A percentile compares a stretch with the other conserved stretches of the same genome.
phyloP scores from a whole-genome alignment of 768 basidiomycete genomes.

The Sarcomyxa edulis region DNA sequence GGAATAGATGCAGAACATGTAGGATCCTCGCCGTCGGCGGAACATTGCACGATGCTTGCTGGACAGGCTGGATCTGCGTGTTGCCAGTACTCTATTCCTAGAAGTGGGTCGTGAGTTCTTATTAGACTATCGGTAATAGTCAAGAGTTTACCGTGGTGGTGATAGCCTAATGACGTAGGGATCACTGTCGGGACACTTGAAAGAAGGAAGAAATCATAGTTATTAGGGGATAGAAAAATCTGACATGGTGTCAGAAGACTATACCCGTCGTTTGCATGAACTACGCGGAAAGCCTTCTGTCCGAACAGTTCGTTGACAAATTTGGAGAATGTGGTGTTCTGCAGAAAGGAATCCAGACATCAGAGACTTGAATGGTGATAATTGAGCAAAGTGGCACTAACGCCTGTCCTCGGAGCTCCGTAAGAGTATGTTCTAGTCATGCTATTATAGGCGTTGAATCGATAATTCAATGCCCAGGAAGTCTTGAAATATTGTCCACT shows the following conservation, averaged over 20 bases:
- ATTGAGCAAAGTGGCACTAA: conserved; percentile 14
- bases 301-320: conserved; percentile 39
- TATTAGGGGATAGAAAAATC: not conserved
- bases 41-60: conserved; percentile 16
- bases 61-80: conserved; percentile 18
- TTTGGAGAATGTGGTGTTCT: conserved; percentile 43
- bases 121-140: not conserved
- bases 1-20: conserved; percentile 19
- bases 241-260: too few species aligned
- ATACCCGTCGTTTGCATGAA: conserved; percentile 50
- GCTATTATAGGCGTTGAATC: conserved; percentile 12
- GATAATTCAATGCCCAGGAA: not conserved
- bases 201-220: not conserved
- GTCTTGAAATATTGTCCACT: conserved; percentile 6
- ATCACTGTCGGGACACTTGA: conserved; percentile 48
- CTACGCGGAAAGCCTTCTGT: conserved; percentile 37
- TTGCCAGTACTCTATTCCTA: conserved; percentile 22
- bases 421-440: conserved; percentile 41
- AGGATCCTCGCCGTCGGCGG: conserved; percentile 18
- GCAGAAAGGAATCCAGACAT: too few species aligned
- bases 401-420: conserved; percentile 45
- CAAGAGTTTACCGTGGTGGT: conserved; percentile 39
- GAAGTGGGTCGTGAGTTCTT: not conserved
- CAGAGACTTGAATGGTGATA: not conserved
- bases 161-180: conserved; percentile 41